Base-by-base conservation (phyloP, 108 stramenopile species). In the Nitzschia inconspicua region DNA sequence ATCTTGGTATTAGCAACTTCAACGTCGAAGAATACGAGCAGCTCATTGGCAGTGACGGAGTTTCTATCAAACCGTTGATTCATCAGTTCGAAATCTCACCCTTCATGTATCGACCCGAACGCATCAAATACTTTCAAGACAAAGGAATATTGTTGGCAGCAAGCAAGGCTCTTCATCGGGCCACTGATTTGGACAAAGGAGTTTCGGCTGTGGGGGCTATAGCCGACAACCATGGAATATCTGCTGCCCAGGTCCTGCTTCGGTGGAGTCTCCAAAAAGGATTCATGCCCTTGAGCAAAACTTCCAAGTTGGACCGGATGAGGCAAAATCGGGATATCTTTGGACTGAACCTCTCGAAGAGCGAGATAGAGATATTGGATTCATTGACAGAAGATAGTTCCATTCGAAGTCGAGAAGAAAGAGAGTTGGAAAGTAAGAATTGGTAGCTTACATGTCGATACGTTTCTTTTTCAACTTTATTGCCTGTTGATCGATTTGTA, bases 241-340 rank as follows among this genome's bases (percentile, higher is more conserved):
- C 90, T 23, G 72, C 88, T 5, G 89, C 84, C 7, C 95, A 96
- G 44, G 66, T 96, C n/a, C 47, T 93, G 51, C 52, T 96, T 3
- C 79, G 91, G 22, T 96, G 95, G 95, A 78, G 72, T 18, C 46
- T 90, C 20, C 91, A 94, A 56, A 63, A 90, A 22, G 79, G 85
- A n/a, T 76, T 85, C 10, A 52, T 85, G 46, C 73, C 86, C 0
- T 68, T 94, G 24, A 63, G 73, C 29, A 94, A 94, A 70, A 84
- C 88, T 22, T 68, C 76, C 13, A 73, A 68, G 20, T n/a, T 67
- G 4, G 61, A 42, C 29, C 79, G 88, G 19, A 82, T 96, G 80
- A 48, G 42, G 20, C 86, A 94, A 63, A 96, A 96, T 68, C 57
- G 89, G 8, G 57, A 36, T 40, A 28, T 88, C 9, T 65, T 83